Base-by-base conservation (phyloP, 208 protist species). In the Trypanosoma theileri region DNA sequence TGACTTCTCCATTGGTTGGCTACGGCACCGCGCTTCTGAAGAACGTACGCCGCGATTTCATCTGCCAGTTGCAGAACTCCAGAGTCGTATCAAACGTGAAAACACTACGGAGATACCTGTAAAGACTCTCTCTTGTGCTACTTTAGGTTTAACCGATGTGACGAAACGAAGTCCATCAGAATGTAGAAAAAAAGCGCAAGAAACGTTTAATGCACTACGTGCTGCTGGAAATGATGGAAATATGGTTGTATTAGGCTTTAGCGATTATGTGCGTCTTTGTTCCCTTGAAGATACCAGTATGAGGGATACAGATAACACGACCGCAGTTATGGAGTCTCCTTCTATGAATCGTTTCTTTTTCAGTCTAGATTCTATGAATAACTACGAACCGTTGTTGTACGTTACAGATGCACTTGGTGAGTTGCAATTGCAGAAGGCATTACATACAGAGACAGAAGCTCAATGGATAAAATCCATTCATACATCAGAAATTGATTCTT, bases 401-500 rank as follows among this genome's bases (percentile, higher is more conserved):
- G 63, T 75, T 13, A 70, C 63, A 12, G 70, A 75, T 69, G 70
- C 70, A 14, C 70, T 70, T 61, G 63, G 70, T 50, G 70, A 75
- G 57, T 22, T 65, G 16, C 21, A 58, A 11, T 26, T 75, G 21
- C 41, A 66, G 28, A 35, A 35, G 28, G 28, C 28, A 35, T 35
- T 35, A 35, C 28, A 35, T 35, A 8, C 28, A 35, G 28, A 35
- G 28, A 35, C 28, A 35, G 28, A 6, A 35, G 28, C 6, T 35
- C 28, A 35, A 35, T 35, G 28, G 1, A 35, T 35, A 8, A 6
- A 35, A 35, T 35, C 28, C 1, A 35, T 35, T 35, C 4, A 35
- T 35, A 35, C 6, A 6, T 35, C 28, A 35, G 6, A 35, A 35
- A 1, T 35, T 12, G 59, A 52, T 35, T 19, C 31, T 24, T 24